phyloP scores from a whole-genome alignment of 148 eudicot species.

The Fallopia convolvulus region DNA sequence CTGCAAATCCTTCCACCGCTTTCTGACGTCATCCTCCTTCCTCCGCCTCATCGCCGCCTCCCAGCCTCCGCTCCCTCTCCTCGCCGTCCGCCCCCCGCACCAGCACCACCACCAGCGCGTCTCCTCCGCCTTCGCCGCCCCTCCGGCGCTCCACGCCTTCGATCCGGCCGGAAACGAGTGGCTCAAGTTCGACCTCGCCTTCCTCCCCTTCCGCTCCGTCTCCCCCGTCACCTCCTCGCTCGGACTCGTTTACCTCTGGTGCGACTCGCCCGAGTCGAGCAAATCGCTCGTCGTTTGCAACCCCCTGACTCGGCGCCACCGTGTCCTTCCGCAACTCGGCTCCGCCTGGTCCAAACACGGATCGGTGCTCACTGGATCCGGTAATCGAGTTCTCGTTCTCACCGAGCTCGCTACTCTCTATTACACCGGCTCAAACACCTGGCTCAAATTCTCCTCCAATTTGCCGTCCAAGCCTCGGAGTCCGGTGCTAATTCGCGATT shows the following conservation, averaged over 20 bases:
- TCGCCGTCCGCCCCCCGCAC: constrained; percentile 33
- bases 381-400: constrained; percentile 46
- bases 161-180: constrained; percentile 34
- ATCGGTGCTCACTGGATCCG: constrained; percentile 59
- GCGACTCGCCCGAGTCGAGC: constrained; percentile 23
- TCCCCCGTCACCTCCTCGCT: constrained; percentile 62
- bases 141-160: constrained; percentile 42
- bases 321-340: constrained; percentile 60
- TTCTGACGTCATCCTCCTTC: constrained; percentile 47
- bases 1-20: constrained; percentile 37
- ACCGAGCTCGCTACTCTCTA: constrained; percentile 68
- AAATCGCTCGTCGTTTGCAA: constrained; percentile 61
- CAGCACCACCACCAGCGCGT: constrained; percentile 16
- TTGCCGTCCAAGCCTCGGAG: constrained; percentile 79
- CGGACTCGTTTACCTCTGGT: constrained; percentile 55
- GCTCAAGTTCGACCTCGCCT: constrained; percentile 56
- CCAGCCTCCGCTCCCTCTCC: constrained; percentile 23
- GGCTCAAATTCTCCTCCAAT: constrained; percentile 82
- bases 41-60: constrained; percentile 26
- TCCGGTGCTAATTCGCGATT: constrained; percentile 44
- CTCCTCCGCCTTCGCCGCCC: constrained; percentile 14
- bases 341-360: constrained; percentile 94
- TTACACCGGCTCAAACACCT: constrained; percentile 23
- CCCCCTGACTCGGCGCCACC: constrained; percentile 40
- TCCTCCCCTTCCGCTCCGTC: constrained; percentile 55